phyloP scores from a whole-genome alignment of 164 flowering plant genomes.

The Pachysandra terminalis region DNA sequence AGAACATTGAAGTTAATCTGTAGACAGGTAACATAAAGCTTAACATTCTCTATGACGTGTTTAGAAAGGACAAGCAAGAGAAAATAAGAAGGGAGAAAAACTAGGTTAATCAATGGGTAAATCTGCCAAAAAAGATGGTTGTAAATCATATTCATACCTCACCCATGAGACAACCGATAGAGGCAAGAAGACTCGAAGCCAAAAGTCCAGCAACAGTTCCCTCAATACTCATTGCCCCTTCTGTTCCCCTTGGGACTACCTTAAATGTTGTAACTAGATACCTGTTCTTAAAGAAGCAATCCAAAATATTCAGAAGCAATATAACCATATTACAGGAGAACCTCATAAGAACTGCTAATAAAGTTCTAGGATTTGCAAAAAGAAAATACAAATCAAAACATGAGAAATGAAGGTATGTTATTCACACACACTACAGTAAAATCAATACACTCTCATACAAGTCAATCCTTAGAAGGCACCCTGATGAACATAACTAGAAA shows the following conservation, averaged over 20 bases:
- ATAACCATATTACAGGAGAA: slow-evolving; percentile 7
- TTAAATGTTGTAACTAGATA: slow-evolving; percentile 85
- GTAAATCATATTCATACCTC: slow-evolving; percentile 39
- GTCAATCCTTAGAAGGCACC: too few relatives aligned
- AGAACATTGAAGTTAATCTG: not conserved
- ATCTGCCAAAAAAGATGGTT: not conserved
- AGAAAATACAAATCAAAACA: not conserved
- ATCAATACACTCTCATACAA: too few relatives aligned
- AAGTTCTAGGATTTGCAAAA: not conserved
- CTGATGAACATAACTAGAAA: too few relatives aligned
- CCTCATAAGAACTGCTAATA: too few relatives aligned
- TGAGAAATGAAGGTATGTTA: not conserved
- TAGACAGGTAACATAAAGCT: not conserved
- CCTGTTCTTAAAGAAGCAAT: slow-evolving; percentile 40
- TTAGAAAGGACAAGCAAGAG: too few relatives aligned
- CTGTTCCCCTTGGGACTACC: slow-evolving; percentile 92
- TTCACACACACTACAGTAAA: too few relatives aligned
- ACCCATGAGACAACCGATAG: slow-evolving; percentile 55
- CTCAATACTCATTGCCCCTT: slow-evolving; percentile 94
- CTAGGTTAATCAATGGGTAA: not conserved
- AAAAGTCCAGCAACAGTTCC: slow-evolving; percentile 91
- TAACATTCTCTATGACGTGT: not conserved
- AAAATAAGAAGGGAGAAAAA: not conserved
- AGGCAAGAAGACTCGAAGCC: slow-evolving; percentile 75
- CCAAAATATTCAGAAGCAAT: slow-evolving; percentile 12